Percentiles rank a stretch among this genome's conserved stretches.
These are phyloP conservation scores for Penicillium paneum DNA, from an alignment of 2,329 filamentous ascomycete genomes.

Conservation along the genomic window DNA sequence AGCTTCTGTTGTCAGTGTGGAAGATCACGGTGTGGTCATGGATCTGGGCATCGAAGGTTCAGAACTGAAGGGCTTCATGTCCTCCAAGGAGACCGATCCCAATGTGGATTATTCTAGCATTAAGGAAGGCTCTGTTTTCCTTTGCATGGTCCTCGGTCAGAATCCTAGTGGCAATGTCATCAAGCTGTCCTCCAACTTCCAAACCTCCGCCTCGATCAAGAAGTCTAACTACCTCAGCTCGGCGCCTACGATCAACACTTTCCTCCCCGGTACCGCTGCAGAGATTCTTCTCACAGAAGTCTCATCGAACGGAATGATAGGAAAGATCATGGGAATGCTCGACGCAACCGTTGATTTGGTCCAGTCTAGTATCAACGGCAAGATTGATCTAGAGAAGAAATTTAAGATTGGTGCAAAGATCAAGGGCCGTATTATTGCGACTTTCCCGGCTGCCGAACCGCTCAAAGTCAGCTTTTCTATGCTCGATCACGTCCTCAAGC, in stretches of 20 bases:
- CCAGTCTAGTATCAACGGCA: slow-evolving; percentile 75
- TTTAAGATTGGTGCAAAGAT: slow-evolving; percentile 82
- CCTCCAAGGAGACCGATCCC: slow-evolving; percentile 74
- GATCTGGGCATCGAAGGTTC: slow-evolving; percentile 72
- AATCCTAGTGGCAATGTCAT: slow-evolving; percentile 76
- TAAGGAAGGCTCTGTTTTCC: slow-evolving; percentile 77
- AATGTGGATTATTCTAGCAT: slow-evolving; percentile 64
- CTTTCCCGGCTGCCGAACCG: slow-evolving; percentile 72
- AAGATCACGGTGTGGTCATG: slow-evolving; percentile 94
- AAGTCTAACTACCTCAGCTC: slow-evolving; percentile 65
- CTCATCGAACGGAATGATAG: slow-evolving; percentile 69
- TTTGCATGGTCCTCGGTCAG: slow-evolving; percentile 76
- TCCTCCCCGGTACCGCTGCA: slow-evolving; percentile 86
- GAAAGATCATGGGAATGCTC: slow-evolving; percentile 88
- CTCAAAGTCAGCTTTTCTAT: slow-evolving; percentile 86
- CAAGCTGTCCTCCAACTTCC: slow-evolving; percentile 74
- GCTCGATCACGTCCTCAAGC: slow-evolving; percentile 73
- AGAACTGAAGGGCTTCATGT: slow-evolving; percentile 75
- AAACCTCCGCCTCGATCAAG: slow-evolving; percentile 65
- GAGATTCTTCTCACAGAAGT: slow-evolving; percentile 79
- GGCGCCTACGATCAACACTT: slow-evolving; percentile 83
- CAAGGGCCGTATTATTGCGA: slow-evolving; percentile 83
- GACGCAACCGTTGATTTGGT: slow-evolving; percentile 88
- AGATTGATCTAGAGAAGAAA: slow-evolving; percentile 68
- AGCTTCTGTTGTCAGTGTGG: slow-evolving; percentile 84